phyloP scores from a whole-genome alignment of 306 rosid genomes.

The Begonia peltatifolia region DNA sequence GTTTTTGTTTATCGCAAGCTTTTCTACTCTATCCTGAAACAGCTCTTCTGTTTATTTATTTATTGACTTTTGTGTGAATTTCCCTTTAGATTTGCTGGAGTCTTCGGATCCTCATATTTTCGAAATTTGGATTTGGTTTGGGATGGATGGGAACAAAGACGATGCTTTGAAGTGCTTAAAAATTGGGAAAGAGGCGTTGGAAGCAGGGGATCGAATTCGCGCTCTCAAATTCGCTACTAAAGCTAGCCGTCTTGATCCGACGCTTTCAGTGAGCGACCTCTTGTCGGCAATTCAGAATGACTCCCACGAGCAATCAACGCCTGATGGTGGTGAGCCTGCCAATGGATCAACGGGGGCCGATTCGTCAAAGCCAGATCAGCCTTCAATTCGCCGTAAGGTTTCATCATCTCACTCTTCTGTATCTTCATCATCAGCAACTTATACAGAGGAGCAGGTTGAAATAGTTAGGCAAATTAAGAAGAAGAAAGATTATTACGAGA shows the following conservation, averaged over 20 bases:
- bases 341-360: constrained; percentile 19
- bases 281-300: constrained; percentile 26
- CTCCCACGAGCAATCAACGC: constrained; percentile 17
- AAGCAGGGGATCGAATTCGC: constrained; percentile 55
- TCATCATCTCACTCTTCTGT: constrained; percentile 21
- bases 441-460: constrained; percentile 55
- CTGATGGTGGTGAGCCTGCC: constrained; percentile 12
- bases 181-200: constrained; percentile 63
- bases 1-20: neutral
- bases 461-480: constrained; percentile 58
- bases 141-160: constrained; percentile 92
- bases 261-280: constrained; percentile 54
- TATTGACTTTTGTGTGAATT: constrained; percentile 1
- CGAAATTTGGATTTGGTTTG: constrained; percentile 9
- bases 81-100: neutral
- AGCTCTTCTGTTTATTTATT: neutral
- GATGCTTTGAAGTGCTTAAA: constrained; percentile 72
- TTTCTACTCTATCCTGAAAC: neutral
- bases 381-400: constrained; percentile 53
- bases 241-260: constrained; percentile 87
- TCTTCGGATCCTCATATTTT: neutral
- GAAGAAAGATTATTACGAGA: constrained; percentile 76
- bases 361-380: constrained; percentile 28
- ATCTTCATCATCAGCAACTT: constrained; percentile 22
- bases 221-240: constrained; percentile 59